Conservation (phyloP, 208 protist genomes). For the Trypanosoma vivax region DNA sequence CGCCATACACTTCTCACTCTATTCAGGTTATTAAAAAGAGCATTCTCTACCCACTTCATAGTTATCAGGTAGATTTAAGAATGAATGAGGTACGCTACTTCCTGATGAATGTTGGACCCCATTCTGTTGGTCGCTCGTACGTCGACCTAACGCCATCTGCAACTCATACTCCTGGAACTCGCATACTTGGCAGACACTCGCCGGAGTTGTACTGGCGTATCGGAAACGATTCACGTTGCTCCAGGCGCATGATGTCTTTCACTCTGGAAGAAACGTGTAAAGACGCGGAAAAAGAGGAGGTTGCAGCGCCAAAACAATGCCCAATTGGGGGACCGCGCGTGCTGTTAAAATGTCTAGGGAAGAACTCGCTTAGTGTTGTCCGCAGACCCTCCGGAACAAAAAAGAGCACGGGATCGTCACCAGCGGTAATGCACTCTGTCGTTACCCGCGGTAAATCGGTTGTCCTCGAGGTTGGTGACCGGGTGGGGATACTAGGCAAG, state of each 20-base stretch:
- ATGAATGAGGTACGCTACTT: no score
- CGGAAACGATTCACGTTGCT: conserved; percentile 27
- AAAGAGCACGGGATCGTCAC: not conserved
- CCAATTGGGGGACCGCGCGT: conserved; percentile 6
- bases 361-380: conserved; percentile 11
- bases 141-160: conserved; percentile 8
- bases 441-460: conserved; percentile 5
- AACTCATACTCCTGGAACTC: not conserved
- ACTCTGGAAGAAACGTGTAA: not conserved
- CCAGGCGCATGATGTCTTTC: conserved; percentile 24
- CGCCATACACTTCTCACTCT: no score
- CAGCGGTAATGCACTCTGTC: not conserved
- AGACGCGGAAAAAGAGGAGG: not conserved
- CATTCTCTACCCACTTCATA: no score
- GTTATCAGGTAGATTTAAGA: no score
- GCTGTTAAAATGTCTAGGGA: conserved; percentile 11
- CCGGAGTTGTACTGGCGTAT: conserved; percentile 31
- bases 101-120: conserved; percentile 7
- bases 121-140: conserved; percentile 1
- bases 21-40: no score
- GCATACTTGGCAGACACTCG: conserved; percentile 19
- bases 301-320: not conserved
- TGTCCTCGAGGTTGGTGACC: conserved; percentile 18
- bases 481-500: conserved; percentile 1
- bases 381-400: not conserved